phyloP scores from a whole-genome alignment of 768 basidiomycete species.

The Leccinum longicurvipes region DNA sequence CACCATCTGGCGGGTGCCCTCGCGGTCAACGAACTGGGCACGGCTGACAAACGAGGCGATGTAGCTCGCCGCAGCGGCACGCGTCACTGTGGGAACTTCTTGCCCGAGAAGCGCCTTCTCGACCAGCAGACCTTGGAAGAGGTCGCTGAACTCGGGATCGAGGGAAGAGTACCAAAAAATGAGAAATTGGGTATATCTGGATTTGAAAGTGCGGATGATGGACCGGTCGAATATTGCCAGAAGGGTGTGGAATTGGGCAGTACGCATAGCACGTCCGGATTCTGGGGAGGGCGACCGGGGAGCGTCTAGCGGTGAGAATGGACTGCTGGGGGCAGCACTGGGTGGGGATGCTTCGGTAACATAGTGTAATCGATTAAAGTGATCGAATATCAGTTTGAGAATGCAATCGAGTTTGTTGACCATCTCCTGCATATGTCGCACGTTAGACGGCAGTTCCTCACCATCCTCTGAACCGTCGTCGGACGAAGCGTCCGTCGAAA shows the following conservation, averaged over 20 bases:
- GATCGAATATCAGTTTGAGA: constrained; percentile 78
- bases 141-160: constrained; percentile 82
- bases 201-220: constrained; percentile 94
- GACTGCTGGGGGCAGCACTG: neutral
- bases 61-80: constrained; percentile 92
- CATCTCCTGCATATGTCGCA: constrained; percentile 79
- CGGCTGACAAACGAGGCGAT: constrained; percentile 90
- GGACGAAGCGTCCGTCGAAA: constrained; percentile 75
- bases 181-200: constrained; percentile 95
- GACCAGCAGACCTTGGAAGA: constrained; percentile 93
- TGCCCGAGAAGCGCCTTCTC: constrained; percentile 75
- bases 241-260: constrained; percentile 78
- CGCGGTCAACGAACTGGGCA: constrained; percentile 78
- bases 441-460: constrained; percentile 43
- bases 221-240: constrained; percentile 92
- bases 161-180: constrained; percentile 95
- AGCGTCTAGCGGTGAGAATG: constrained; percentile 19
- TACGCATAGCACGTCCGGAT: constrained; percentile 39
- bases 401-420: constrained; percentile 89
- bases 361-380: constrained; percentile 58
- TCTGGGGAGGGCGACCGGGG: constrained; percentile 30
- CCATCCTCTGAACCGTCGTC: constrained; percentile 54
- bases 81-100: constrained; percentile 65
- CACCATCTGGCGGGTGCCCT: constrained; percentile 69
- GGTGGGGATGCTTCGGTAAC: constrained; percentile 19